Percentiles rank a stretch among this genome's conserved stretches.
phyloP scores from a whole-genome alignment of 176 grass and related monocot genomes.

The Coix lacrymajobi region DNA sequence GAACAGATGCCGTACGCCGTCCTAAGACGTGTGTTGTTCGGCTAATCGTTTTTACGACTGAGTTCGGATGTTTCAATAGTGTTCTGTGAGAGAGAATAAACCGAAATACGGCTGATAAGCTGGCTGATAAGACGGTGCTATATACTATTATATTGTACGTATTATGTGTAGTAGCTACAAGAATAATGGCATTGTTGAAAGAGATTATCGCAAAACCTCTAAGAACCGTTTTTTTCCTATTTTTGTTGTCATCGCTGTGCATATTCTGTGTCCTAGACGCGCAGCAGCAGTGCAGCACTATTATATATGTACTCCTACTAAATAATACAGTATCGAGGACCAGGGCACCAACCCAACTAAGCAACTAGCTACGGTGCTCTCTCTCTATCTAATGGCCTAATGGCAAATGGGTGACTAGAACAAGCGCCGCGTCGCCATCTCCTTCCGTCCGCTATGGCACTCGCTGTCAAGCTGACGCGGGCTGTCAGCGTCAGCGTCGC shows the following conservation, averaged over 20 bases:
- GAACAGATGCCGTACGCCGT: neutral
- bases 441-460: neutral
- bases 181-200: too few relatives aligned
- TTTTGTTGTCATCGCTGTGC: neutral
- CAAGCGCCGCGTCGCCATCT: neutral
- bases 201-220: too few relatives aligned
- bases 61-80: too few relatives aligned
- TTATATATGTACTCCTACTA: too few relatives aligned
- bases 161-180: neutral
- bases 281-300: neutral
- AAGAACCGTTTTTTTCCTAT: neutral
- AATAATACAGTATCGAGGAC: neutral
- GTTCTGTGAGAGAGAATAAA: too few relatives aligned
- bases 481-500: slow-evolving; percentile 22
- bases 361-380: neutral
- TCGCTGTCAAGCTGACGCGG: slow-evolving; percentile 17
- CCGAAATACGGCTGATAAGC: too few relatives aligned
- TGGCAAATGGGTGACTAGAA: slow-evolving; percentile 11
- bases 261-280: neutral
- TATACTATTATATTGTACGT: neutral
- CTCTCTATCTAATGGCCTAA: too few relatives aligned
- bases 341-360: neutral
- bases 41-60: too few relatives aligned
- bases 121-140: neutral
- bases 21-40: neutral